These are phyloP conservation scores for Hirsutella rhossiliensis DNA, from an alignment of 2,329 filamentous ascomycete species.

Conservation along the genomic window DNA sequence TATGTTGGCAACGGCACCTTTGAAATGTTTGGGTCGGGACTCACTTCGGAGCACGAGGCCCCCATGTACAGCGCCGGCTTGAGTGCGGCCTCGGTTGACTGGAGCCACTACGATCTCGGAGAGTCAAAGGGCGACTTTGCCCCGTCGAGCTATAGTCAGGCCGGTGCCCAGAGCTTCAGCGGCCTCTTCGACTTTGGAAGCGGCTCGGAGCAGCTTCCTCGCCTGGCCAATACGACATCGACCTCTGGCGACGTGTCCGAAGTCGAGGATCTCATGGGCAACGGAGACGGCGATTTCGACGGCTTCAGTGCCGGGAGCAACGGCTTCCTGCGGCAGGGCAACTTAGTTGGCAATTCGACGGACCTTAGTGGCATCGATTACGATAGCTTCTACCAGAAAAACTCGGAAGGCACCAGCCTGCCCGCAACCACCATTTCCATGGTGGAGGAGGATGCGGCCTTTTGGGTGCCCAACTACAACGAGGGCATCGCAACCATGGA, in stretches of 20 bases:
- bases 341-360: slow-evolving; percentile 26
- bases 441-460: slow-evolving; percentile 38
- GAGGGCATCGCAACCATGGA: slow-evolving; percentile 22
- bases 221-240: slow-evolving; percentile 43
- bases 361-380: slow-evolving; percentile 41
- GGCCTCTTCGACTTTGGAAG: slow-evolving; percentile 37
- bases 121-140: slow-evolving; percentile 36
- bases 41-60: slow-evolving; percentile 37
- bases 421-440: slow-evolving; percentile 31
- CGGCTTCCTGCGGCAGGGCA: slow-evolving; percentile 31
- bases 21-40: slow-evolving; percentile 38
- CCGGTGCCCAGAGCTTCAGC: slow-evolving; percentile 36
- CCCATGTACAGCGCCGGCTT: slow-evolving; percentile 52
- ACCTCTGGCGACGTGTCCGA: slow-evolving; percentile 58
- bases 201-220: slow-evolving; percentile 41
- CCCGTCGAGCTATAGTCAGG: slow-evolving; percentile 42
- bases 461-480: slow-evolving; percentile 37
- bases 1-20: slow-evolving; percentile 34
- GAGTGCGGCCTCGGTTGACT: slow-evolving; percentile 37
- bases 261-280: slow-evolving; percentile 45
- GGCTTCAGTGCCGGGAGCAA: slow-evolving; percentile 26
- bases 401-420: slow-evolving; percentile 22
- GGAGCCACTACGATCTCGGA: slow-evolving; percentile 33
- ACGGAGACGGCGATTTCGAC: slow-evolving; percentile 35
- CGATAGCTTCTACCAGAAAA: slow-evolving; percentile 42